Percentiles rank a stretch among this genome's conserved stretches.
These are phyloP conservation scores for Neonectria neomacrospora DNA, from an alignment of 2,329 filamentous ascomycete species.

Conservation along the genomic window DNA sequence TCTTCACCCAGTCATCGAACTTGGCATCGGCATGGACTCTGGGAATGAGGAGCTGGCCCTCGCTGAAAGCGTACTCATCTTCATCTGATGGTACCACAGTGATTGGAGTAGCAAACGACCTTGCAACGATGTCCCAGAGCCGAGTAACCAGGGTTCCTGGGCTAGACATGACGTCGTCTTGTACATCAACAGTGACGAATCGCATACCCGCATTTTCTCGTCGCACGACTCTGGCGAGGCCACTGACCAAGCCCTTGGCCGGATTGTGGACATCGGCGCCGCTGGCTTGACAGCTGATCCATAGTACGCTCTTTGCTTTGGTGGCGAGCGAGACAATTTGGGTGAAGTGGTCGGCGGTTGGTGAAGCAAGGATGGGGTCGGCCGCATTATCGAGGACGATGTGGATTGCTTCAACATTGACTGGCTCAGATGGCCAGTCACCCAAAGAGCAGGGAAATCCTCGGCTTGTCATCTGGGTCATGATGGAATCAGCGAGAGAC, in stretches of 20 bases:
- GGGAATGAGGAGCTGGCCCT: constrained; percentile 25
- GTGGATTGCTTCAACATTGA: constrained; percentile 17
- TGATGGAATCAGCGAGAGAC: constrained; percentile 14
- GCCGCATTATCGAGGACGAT: constrained; percentile 25
- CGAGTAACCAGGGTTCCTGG: constrained; percentile 7
- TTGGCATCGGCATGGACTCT: constrained; percentile 25
- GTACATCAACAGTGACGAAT: constrained; percentile 34
- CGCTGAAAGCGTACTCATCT: constrained; percentile 25
- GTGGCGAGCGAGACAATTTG: constrained; percentile 20
- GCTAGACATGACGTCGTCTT: constrained; percentile 25
- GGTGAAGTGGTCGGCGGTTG: constrained; percentile 12
- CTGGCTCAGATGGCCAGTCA: constrained; percentile 5
- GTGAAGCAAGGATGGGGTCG: constrained; percentile 14
- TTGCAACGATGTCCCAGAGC: constrained; percentile 16
- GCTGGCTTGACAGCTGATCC: constrained; percentile 26
- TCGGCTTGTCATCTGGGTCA: constrained; percentile 4
- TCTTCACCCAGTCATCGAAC: constrained; percentile 24
- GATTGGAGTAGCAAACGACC: constrained; percentile 19
- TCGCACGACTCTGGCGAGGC: constrained; percentile 35
- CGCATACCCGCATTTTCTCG: constrained; percentile 34
- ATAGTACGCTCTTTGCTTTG: constrained; percentile 22
- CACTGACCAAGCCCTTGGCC: constrained; percentile 34
- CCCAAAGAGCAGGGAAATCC: constrained; percentile 16
- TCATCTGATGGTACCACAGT: constrained; percentile 10
- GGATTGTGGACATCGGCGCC: constrained; percentile 12